These are phyloP conservation scores for Rhizopus arrhizus DNA, from an alignment of 371 early-diverging fungal species.

Conservation along the genomic window DNA sequence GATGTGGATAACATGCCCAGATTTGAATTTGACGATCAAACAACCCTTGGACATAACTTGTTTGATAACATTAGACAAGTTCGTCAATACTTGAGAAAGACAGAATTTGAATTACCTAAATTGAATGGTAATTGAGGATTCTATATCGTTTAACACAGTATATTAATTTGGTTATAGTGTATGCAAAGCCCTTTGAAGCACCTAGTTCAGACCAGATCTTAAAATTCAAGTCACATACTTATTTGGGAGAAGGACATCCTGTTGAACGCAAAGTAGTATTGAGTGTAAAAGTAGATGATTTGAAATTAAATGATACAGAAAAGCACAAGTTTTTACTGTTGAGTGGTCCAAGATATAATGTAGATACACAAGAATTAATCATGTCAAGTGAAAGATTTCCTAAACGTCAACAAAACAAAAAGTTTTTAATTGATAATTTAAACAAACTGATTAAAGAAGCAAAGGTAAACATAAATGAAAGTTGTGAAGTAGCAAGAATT, in stretches of 20 bases:
- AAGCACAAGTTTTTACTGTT: conserved; percentile 64
- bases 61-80: conserved; percentile 63
- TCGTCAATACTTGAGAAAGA: conserved; percentile 66
- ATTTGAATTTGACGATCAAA: conserved; percentile 63
- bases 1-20: conserved; percentile 59
- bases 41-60: conserved; percentile 59
- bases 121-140: conserved; percentile 54
- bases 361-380: conserved; percentile 54
- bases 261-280: conserved; percentile 63
- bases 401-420: conserved; percentile 69
- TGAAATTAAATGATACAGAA: conserved; percentile 52
- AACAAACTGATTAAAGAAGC: conserved; percentile 58
- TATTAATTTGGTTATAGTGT: conserved; percentile 39
- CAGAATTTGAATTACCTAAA: conserved; percentile 67
- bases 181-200: conserved; percentile 61
- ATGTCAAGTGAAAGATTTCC: conserved; percentile 68
- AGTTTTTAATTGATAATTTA: conserved; percentile 62
- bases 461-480: conserved; percentile 41
- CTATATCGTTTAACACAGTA: not conserved
- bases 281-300: conserved; percentile 54
- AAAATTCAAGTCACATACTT: conserved; percentile 58
- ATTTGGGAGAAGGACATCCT: conserved; percentile 67
- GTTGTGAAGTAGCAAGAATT: not conserved
- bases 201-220: conserved; percentile 57
- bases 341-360: conserved; percentile 63